Evolutionary conservation across 768 basidiomycete genomes (phyloP), one percentile per base, ranked within the genome.

Genomic region (Amanita muscaria): DNA sequence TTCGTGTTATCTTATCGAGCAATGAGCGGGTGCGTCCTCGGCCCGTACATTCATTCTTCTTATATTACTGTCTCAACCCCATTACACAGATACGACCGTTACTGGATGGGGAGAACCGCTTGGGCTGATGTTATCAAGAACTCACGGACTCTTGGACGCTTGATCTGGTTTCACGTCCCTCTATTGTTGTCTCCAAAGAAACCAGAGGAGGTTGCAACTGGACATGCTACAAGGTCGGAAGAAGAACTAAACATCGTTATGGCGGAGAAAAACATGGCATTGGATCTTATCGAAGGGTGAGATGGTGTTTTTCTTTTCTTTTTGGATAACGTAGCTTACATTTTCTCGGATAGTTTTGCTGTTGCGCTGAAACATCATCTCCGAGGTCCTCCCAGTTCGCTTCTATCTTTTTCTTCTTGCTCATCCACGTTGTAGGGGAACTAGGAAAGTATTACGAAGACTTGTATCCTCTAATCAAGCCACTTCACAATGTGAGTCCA

Each of bases 1-100:
- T 79, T 81, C 47, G 79, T 83, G 12, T 78, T 83, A 22, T 77
- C 78, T 0, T 81, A 79, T 59, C 70, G 80, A 15, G 77, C 78
- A 1, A 69, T 64, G 42, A 79, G 74, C 46, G 79, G 78, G 73
- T 77, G 47, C n/a, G n/a, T n/a, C n/a, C n/a, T n/a, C n/a, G n/a
- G n/a, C n/a, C n/a, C n/a, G n/a, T n/a, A n/a, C n/a, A n/a, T n/a
- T n/a, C n/a, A 37, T 72, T 59, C 18, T 30, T 32, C 15, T 34
- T 18, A 2, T 45, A 27, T 40, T 32, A 40, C 19, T 35, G 11
- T 21, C 12, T 21, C 39, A 14, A 32, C 14, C 24, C 11, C 7
- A 30, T 27, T 38, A 47, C 44, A 3, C 43, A 77, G 76, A 3
- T 80, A 80, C 51, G 77, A 80, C 49, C 68, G 77, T n/a, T 81